Base-by-base conservation (phyloP, 768 basidiomycete species). In the Mrakia gelida region DNA sequence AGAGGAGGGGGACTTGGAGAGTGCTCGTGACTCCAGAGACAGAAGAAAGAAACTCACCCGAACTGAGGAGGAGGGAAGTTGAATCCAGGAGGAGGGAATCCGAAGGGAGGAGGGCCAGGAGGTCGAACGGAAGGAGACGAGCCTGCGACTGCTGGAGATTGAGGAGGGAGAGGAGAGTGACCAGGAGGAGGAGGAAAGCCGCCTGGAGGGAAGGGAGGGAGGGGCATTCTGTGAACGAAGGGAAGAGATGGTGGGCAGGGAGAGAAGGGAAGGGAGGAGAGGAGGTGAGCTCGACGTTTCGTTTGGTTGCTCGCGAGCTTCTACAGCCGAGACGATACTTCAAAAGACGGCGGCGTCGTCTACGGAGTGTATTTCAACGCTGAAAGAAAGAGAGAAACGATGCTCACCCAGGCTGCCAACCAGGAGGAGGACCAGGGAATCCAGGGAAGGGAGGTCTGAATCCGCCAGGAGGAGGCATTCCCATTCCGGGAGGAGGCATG, bases 401-500 rank as follows among this genome's bases (percentile, higher is more conserved):
- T 21, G 13, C 45, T 73, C 52, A 73, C 41, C 76, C 76, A 43
- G 76, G 76, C 8, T 61, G 76, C 76, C 76, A 77, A 26, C 76
- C 76, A 15, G 76, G 76, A 38, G 76, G 76, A 32, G 76, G 76
- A 18, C 49, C 59, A 28, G 76, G 70, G 45, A 77, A 75, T 21
- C 30, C 30, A 59, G 56, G 70, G 67, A 45, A 61, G 49, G 68
- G 76, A 28, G 52, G 68, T 18, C 52, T 18, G 61, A 67, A 32
- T 16, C 61, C 63, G 7, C 34, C 62, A 34, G 74, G 62, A 56
- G 74, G 74, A n/a, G 75, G 75, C 41, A 67, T 26, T 34, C 78
- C 75, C 77, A 82, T 79, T 59, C 80, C 81, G 11, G 81, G 81
- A 52, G 82, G 81, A 34, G 82, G 83, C 62, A 79, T 30, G 32